Conservation (phyloP, 2,329 filamentous ascomycete genomes). For the Huntiella omanensis region DNA sequence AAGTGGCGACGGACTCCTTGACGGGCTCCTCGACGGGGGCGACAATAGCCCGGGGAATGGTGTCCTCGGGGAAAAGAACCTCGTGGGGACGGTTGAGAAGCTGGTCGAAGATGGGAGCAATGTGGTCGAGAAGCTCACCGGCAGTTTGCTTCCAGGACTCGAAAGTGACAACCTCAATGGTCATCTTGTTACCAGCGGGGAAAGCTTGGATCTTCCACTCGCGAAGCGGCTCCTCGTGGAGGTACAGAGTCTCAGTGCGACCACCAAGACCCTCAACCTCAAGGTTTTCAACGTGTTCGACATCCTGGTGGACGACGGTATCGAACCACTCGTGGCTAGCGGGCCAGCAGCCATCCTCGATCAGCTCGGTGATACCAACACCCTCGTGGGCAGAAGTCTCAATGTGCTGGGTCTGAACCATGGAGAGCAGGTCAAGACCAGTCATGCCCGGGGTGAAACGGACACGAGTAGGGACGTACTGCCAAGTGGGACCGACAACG, state of each 20-base stretch:
- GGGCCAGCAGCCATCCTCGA: slow-evolving; percentile 27
- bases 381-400: slow-evolving; percentile 35
- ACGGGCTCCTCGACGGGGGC: neutral
- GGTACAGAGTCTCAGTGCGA: slow-evolving; percentile 38
- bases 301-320: slow-evolving; percentile 39
- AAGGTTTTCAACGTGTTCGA: slow-evolving; percentile 40
- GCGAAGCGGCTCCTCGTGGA: slow-evolving; percentile 34
- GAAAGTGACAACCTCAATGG: slow-evolving; percentile 41
- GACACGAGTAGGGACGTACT: slow-evolving; percentile 46
- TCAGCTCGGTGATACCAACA: slow-evolving; percentile 35
- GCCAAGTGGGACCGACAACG: slow-evolving; percentile 47
- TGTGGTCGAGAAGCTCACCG: slow-evolving; percentile 28
- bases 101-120: slow-evolving; percentile 23
- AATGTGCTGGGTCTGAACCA: slow-evolving; percentile 38
- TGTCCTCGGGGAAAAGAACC: slow-evolving; percentile 15
- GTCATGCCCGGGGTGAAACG: slow-evolving; percentile 31
- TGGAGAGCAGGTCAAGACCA: slow-evolving; percentile 30
- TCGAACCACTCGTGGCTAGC: slow-evolving; percentile 27
- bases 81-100: slow-evolving; percentile 21
- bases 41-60: neutral
- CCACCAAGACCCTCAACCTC: slow-evolving; percentile 18
- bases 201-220: slow-evolving; percentile 46
- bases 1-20: neutral
- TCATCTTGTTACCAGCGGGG: slow-evolving; percentile 28
- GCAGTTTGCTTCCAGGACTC: slow-evolving; percentile 35